phyloP scores from a whole-genome alignment of 192 early-diverging fungal species.

The Backusella liffmaniae region DNA sequence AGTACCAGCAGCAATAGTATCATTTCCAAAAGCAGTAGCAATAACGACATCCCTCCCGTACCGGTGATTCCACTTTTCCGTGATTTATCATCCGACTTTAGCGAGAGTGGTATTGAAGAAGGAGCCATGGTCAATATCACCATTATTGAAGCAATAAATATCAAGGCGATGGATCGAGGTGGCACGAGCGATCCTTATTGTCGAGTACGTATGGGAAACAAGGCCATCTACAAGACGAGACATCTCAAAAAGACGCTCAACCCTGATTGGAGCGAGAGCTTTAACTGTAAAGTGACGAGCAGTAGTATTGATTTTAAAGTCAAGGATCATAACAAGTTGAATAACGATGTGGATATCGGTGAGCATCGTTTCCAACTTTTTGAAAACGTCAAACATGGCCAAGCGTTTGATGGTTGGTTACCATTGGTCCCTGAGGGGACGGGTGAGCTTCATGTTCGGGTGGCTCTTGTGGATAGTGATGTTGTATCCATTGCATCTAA shows the following conservation, averaged over 20 bases:
- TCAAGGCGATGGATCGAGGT: constrained; percentile 46
- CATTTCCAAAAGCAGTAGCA: constrained; percentile 36
- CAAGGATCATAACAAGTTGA: constrained; percentile 67
- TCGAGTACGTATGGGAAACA: constrained; percentile 55
- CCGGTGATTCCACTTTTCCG: neutral
- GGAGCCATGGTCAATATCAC: constrained; percentile 40
- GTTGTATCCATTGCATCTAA: neutral
- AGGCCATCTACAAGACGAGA: constrained; percentile 63
- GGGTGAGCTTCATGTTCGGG: constrained; percentile 40
- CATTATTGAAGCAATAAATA: constrained; percentile 42
- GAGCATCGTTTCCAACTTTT: constrained; percentile 55
- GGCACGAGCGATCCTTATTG: constrained; percentile 72
- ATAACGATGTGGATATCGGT: constrained; percentile 60
- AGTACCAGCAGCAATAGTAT: constrained; percentile 16
- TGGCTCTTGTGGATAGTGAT: constrained; percentile 29
- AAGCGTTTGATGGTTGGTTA: constrained; percentile 37
- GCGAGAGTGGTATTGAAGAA: constrained; percentile 14
- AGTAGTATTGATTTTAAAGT: constrained; percentile 54
- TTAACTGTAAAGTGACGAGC: constrained; percentile 21
- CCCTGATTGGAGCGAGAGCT: constrained; percentile 54
- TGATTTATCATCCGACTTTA: neutral
- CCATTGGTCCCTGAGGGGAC: constrained; percentile 26
- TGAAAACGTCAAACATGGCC: constrained; percentile 39
- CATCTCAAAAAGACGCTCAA: constrained; percentile 66
- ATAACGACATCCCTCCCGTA: constrained; percentile 26